A percentile compares a stretch with the other conserved stretches of the same genome.
Evolutionary conservation across 2,329 filamentous ascomycete genomes (phyloP).

Genomic region (Neocatenulostroma microsporum): DNA sequence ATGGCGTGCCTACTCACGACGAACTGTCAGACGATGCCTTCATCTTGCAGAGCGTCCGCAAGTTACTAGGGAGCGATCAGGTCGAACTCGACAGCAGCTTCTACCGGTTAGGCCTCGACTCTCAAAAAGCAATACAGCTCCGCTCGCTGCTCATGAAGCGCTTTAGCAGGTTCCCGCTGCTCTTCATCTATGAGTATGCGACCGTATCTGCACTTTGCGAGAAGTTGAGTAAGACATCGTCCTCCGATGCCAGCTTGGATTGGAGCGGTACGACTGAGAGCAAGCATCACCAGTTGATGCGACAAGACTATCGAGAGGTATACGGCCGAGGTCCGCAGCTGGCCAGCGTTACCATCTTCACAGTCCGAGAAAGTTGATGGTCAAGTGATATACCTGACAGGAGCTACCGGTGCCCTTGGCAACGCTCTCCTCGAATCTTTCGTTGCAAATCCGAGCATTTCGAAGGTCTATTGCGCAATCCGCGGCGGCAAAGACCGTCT

Average conservation of each 20-base stretch:
- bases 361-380: too few species aligned
- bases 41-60: not conserved
- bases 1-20: not conserved
- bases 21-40: not conserved
- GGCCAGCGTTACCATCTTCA: not conserved
- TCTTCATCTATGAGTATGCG: not conserved
- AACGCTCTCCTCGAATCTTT: not conserved
- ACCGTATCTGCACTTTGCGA: not conserved
- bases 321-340: not conserved
- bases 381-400: not conserved
- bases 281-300: not conserved
- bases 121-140: conserved; percentile 2
- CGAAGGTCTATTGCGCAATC: not conserved
- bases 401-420: not conserved
- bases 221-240: not conserved
- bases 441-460: not conserved
- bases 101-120: conserved; percentile 1
- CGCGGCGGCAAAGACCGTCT: not conserved
- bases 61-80: not conserved
- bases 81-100: not conserved
- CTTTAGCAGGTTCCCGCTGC: conserved; percentile 1
- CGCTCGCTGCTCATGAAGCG: conserved; percentile 1
- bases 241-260: too few species aligned
- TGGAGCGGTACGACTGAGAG: not conserved
- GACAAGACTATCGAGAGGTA: not conserved